phyloP scores from a whole-genome alignment of 257 asterid species.

The Nicotiana obtusifolia region DNA sequence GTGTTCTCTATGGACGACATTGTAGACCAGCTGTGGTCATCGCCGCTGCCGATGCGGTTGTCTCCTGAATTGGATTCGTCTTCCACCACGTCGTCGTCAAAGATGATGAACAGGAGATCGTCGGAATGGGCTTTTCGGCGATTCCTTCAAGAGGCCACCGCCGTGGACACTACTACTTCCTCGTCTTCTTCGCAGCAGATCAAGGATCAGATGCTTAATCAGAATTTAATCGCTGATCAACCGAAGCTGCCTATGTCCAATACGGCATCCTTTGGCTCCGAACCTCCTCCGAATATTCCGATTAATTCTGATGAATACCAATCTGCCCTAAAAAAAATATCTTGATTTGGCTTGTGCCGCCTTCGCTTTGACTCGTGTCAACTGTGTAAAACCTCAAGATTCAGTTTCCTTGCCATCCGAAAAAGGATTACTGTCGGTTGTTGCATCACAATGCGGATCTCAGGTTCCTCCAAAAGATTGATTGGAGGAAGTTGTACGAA shows the following conservation, averaged over 20 bases:
- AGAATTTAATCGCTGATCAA: background rate
- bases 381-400: conserved; percentile 37
- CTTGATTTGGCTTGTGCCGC: conserved; percentile 95
- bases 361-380: conserved; percentile 70
- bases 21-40: conserved; percentile 63
- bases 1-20: conserved; percentile 72
- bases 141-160: conserved; percentile 57
- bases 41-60: conserved; percentile 33
- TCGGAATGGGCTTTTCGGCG: conserved; percentile 89
- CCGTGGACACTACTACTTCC: background rate
- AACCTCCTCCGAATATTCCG: conserved; percentile 30
- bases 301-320: conserved; percentile 57
- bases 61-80: conserved; percentile 24
- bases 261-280: conserved; percentile 11
- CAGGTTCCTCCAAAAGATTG: conserved; percentile 31
- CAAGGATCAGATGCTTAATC: conserved; percentile 11
- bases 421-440: conserved; percentile 38
- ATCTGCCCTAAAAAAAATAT: conserved; percentile 60
- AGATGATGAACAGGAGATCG: conserved; percentile 65
- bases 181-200: conserved; percentile 16
- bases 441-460: conserved; percentile 31
- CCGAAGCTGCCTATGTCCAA: background rate
- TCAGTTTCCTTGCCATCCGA: conserved; percentile 32
- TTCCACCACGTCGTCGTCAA: conserved; percentile 31
- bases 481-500: too few relatives aligned